Conservation (phyloP, 202 grass and related monocot species). For the Bolboschoenoplectus hybrid region DNA sequence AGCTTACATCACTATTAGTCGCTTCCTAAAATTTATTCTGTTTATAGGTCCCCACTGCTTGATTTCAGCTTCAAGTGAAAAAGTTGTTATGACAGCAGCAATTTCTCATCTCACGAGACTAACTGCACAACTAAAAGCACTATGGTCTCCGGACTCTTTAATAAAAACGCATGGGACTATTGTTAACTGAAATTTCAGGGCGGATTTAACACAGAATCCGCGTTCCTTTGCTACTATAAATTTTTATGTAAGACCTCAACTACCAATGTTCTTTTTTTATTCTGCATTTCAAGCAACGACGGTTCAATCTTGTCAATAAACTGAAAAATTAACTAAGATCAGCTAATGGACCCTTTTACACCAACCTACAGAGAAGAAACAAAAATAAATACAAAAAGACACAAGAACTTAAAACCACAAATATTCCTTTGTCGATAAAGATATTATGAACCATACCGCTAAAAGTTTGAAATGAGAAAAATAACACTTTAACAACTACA, state of each 20-base stretch:
- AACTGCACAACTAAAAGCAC: neutral
- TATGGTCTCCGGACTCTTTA: neutral
- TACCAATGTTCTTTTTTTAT: neutral
- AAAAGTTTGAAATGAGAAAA: conserved; percentile 29
- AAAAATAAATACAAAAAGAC: neutral
- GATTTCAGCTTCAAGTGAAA: neutral
- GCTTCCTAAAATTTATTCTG: too few relatives aligned
- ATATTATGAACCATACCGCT: neutral
- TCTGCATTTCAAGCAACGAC: neutral
- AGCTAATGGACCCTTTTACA: conserved; percentile 29
- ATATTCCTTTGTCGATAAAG: neutral
- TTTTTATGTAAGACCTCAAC: neutral
- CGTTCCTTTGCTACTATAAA: neutral
- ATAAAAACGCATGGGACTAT: neutral
- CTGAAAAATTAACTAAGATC: neutral
- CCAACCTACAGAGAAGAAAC: neutral
- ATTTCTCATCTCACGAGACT: neutral
- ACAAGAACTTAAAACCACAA: neutral
- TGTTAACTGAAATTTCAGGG: neutral
- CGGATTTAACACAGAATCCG: neutral
- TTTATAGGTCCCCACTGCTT: neutral
- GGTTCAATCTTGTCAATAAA: neutral
- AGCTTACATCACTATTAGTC: too few relatives aligned
- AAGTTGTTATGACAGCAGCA: neutral
- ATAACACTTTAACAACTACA: conserved; percentile 17